phyloP scores from a whole-genome alignment of 257 asterid species.

The Solanum tarapatanum region DNA sequence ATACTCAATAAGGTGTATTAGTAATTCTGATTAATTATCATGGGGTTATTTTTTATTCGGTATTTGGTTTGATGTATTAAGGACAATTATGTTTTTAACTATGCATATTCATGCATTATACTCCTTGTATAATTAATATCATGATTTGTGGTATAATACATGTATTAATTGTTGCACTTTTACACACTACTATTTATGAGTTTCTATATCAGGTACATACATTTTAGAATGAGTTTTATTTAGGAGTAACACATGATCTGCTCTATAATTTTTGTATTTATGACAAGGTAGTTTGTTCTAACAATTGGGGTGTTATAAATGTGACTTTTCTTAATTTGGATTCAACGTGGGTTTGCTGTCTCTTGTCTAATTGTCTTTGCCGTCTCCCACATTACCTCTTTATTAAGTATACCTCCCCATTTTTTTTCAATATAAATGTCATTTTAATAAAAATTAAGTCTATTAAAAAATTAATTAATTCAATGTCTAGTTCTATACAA shows the following conservation, averaged over 20 bases:
- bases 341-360: constrained; percentile 6
- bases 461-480: background rate
- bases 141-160: too few relatives aligned
- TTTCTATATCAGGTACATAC: background rate
- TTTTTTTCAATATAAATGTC: too few relatives aligned
- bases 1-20: background rate
- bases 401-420: background rate
- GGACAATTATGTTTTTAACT: background rate
- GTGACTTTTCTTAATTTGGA: background rate
- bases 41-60: background rate
- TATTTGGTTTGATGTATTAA: too few relatives aligned
- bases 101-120: too few relatives aligned
- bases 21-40: too few relatives aligned
- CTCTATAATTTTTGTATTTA: background rate
- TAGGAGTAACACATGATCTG: background rate
- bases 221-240: background rate
- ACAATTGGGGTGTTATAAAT: background rate
- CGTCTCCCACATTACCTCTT: background rate
- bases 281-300: background rate
- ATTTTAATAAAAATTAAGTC: background rate
- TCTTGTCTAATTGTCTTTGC: constrained; percentile 6
- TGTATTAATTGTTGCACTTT: background rate
- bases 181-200: background rate
- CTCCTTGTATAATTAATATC: too few relatives aligned
- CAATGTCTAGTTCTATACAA: background rate